These are phyloP conservation scores for Cyclotella atomus DNA, from an alignment of 108 stramenopile genomes.

Conservation along the genomic window DNA sequence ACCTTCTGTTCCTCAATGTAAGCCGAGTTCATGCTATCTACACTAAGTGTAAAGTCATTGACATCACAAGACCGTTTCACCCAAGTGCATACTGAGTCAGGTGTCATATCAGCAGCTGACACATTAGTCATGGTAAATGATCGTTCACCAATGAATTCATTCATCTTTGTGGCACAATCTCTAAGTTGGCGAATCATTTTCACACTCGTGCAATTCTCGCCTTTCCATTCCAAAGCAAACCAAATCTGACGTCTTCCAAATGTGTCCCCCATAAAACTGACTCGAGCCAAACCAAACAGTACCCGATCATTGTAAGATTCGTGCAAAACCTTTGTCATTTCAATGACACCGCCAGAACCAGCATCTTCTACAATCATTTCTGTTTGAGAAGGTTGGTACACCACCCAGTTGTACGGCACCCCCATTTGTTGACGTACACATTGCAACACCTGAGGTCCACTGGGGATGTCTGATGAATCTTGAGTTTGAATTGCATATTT, in stretches of 20 bases:
- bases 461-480: slow-evolving; percentile 20
- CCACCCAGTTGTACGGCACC: slow-evolving; percentile 34
- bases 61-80: slow-evolving; percentile 35
- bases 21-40: slow-evolving; percentile 18
- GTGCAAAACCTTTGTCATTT: slow-evolving; percentile 29
- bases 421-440: slow-evolving; percentile 27
- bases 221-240: slow-evolving; percentile 33
- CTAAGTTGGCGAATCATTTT: slow-evolving; percentile 16
- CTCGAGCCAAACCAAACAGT: slow-evolving; percentile 33
- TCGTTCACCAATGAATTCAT: slow-evolving; percentile 29
- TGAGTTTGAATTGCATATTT: slow-evolving; percentile 26
- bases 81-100: slow-evolving; percentile 20
- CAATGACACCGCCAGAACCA: slow-evolving; percentile 34
- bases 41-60: slow-evolving; percentile 16
- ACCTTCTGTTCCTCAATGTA: slow-evolving; percentile 28
- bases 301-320: slow-evolving; percentile 22
- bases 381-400: slow-evolving; percentile 24
- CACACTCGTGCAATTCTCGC: slow-evolving; percentile 24
- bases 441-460: slow-evolving; percentile 8
- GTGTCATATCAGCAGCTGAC: slow-evolving; percentile 21
- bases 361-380: slow-evolving; percentile 29
- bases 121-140: slow-evolving; percentile 28
- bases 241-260: slow-evolving; percentile 27
- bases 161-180: slow-evolving; percentile 15
- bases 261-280: slow-evolving; percentile 17